Conservation (phyloP, 345 rosid species). For the Hypericum perforatum region DNA sequence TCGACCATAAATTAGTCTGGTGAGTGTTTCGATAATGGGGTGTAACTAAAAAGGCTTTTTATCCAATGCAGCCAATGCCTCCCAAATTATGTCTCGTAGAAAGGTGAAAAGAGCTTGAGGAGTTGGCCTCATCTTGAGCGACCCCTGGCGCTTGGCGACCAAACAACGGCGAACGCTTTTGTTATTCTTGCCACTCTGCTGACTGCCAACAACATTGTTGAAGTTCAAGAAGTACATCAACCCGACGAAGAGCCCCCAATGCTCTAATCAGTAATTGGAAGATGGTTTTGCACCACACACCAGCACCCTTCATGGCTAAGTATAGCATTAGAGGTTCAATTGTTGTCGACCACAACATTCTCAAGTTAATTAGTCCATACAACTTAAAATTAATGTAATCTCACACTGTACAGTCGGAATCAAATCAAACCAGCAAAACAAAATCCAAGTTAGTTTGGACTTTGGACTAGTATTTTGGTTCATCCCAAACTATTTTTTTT, state of each 20-base stretch:
- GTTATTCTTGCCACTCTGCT: constrained; percentile 51
- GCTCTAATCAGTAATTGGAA: constrained; percentile 36
- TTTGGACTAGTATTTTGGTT: no score
- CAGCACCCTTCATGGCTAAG: constrained; percentile 61
- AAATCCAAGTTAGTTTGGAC: no score
- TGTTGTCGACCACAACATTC: constrained; percentile 41
- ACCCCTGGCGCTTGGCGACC: constrained; percentile 24
- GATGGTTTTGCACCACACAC: constrained; percentile 33
- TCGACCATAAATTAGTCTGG: neutral
- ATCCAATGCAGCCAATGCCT: constrained; percentile 52
- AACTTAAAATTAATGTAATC: no score
- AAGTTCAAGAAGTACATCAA: constrained; percentile 47
- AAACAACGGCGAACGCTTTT: constrained; percentile 30
- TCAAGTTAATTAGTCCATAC: constrained; percentile 45
- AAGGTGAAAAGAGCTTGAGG: constrained; percentile 78
- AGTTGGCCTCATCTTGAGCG: constrained; percentile 61
- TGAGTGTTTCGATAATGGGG: neutral
- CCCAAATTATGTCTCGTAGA: constrained; percentile 42
- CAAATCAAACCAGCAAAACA: no score
- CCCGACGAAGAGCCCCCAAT: constrained; percentile 39
- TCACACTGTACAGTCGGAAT: no score
- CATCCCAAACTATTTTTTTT: no score
- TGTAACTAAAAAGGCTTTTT: neutral
- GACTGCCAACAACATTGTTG: constrained; percentile 12
- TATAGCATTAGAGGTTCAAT: constrained; percentile 73